Conservation (phyloP, 306 rosid species). For the Benincasa hispida region DNA sequence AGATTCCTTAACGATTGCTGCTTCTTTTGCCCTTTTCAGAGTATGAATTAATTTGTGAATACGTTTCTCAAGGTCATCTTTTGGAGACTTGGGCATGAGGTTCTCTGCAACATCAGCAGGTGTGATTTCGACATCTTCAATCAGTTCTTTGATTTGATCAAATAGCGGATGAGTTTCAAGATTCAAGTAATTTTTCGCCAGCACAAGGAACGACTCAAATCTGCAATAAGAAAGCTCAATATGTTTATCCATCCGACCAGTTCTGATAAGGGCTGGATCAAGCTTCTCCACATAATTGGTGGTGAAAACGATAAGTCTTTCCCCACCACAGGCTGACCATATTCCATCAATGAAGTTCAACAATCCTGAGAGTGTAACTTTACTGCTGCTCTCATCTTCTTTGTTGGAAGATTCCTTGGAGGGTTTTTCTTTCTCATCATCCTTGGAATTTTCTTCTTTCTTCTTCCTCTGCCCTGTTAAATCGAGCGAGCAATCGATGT, state of each 20-base stretch:
- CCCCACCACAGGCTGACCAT: conserved; percentile 79
- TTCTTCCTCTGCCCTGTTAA: conserved; percentile 87
- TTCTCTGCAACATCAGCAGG: conserved; percentile 88
- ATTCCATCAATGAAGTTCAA: conserved; percentile 85
- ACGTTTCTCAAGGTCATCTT: conserved; percentile 49
- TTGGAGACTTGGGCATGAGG: conserved; percentile 48
- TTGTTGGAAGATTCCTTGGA: conserved; percentile 33
- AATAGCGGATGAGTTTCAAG: conserved; percentile 44
- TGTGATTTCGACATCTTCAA: conserved; percentile 38
- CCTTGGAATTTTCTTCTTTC: conserved; percentile 25
- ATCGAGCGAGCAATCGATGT: conserved; percentile 84
- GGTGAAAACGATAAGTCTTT: conserved; percentile 70
- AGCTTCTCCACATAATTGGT: conserved; percentile 79
- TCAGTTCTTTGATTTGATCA: conserved; percentile 31
- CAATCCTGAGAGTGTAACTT: conserved; percentile 78
- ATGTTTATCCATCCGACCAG: conserved; percentile 87
- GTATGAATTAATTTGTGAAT: conserved; percentile 44
- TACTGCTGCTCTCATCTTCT: conserved; percentile 46
- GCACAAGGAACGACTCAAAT: conserved; percentile 57
- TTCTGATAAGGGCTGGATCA: conserved; percentile 75
- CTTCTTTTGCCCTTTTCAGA: conserved; percentile 31
- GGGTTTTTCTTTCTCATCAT: conserved; percentile 35
- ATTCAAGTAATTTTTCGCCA: conserved; percentile 57
- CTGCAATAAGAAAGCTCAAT: conserved; percentile 66
- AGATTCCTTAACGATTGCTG: background rate